Base-by-base conservation (phyloP, 169 alveolate genomes). In the Toxoplasma gondii region DNA sequence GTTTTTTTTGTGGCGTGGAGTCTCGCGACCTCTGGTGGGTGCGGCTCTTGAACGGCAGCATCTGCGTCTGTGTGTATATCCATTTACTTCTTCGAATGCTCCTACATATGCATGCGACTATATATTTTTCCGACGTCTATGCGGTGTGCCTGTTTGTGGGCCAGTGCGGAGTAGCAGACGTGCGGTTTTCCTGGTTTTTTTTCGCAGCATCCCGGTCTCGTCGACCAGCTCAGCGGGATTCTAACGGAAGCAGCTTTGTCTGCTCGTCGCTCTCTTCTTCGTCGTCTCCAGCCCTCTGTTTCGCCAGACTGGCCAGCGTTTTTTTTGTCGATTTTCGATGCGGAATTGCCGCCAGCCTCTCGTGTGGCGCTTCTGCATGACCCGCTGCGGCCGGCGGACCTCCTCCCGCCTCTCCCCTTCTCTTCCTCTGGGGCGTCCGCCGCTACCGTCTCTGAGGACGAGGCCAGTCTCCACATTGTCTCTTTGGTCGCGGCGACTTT, bases 141-240 rank as follows among this genome's bases (percentile, higher is more conserved):
- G 4, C 22, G 58, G 12, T 49, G 4, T 49, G 58, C n/a, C n/a
- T n/a, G 12, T 49, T 49, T 49, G 4, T 49, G 4, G 4, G 58
- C 58, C 22, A 49, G 58, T 4, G 4, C 22, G 12, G 58, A 12
- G 58, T 49, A 12, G 58, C 4, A 7, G 58, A 12, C 58, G 58
- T 49, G 58, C 22, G 22, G 58, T 12, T 49, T 4, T 49, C 12
- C 58, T 31, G 9, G 7, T 27, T 64, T 64, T 19, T 9, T 24
- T 27, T 38, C 67, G 91, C 91, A 92, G 94, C 94, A 92, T 92
- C 94, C 94, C 27, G 94, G 91, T 41, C 67, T 92, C 45, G 38
- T 92, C 82, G 87, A 92, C 44, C 91, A 92, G 58, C 84, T 92
- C 39, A 92, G 94, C 86, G 38, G 38, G 43, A 36, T 92, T 39